These are phyloP conservation scores for Colletotrichum kahawae DNA, from an alignment of 2,329 filamentous ascomycete genomes.

Conservation along the genomic window DNA sequence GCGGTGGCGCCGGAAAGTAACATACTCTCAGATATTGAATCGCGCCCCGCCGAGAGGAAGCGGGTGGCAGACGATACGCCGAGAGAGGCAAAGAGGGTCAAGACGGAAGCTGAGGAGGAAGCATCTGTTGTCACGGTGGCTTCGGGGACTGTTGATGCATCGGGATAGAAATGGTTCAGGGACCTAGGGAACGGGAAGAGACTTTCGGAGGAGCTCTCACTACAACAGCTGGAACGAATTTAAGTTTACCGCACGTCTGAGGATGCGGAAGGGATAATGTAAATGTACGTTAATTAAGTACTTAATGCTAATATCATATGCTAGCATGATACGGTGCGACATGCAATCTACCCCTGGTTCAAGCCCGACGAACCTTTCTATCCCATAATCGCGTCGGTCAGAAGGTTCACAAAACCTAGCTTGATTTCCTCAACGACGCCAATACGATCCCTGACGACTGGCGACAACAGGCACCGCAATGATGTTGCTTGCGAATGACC, in stretches of 20 bases:
- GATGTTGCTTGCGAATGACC: background rate
- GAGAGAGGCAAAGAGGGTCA: background rate
- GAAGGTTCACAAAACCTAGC: background rate
- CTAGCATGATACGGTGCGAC: too few relatives aligned
- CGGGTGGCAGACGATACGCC: background rate
- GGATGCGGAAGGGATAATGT: too few relatives aligned
- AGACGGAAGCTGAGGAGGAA: background rate
- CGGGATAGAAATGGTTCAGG: background rate
- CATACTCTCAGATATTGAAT: too few relatives aligned
- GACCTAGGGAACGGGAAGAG: background rate
- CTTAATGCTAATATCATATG: too few relatives aligned
- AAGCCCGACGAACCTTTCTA: too few relatives aligned
- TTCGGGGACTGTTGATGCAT: background rate
- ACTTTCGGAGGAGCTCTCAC: background rate
- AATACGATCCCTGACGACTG: too few relatives aligned
- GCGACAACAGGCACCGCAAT: background rate
- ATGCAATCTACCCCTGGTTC: too few relatives aligned
- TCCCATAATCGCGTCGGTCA: fast-evolving
- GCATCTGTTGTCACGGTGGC: too few relatives aligned
- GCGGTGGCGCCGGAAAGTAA: background rate
- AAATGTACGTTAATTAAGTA: too few relatives aligned
- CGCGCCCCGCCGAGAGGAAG: background rate
- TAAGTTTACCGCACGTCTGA: too few relatives aligned
- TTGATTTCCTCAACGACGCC: too few relatives aligned
- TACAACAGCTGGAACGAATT: background rate